Base-by-base conservation (phyloP, 805 yeast genomes). In the Teunomyces pallodes region DNA sequence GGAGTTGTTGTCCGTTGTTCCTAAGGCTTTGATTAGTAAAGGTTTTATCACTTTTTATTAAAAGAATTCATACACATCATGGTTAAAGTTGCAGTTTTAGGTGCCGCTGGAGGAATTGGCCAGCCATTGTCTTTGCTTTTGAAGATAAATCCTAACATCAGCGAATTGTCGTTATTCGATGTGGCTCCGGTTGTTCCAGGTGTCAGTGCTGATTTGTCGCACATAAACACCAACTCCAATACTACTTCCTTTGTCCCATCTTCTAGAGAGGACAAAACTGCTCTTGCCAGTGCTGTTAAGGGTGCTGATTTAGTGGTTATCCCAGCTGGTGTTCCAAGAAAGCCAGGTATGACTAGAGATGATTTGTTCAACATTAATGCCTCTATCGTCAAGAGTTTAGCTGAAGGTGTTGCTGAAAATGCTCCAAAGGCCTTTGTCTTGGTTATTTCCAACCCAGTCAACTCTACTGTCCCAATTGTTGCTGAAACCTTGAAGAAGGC, bases 101-200 rank as follows among this genome's bases (percentile, higher is more conserved):
- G 96, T 55, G 97, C 97, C 49, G 90, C 92, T 46, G 96, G 96
- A 59, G 96, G 97, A 52, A 90, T 90, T 64, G 97, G 97, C 47
- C 96, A 90, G 76, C 95, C 96, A 38, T 77, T 90, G 52, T 88
- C 96, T 10, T 80, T 90, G 47, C 77, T 90, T 54, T 75, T 90
- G 58, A 90, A 90, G 69, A 73, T 89, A 51, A 81, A 83, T 58
- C 82, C 81, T 35, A 74, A 76, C 46, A 77, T 84, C 43, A 74
- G 76, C 51, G 83, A 84, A 57, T 76, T 90, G 57, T 82, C 96
- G 4, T 77, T 90, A 49, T 90, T 82, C 69, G 97, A 90, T 74
- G 90, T 90, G 41, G 91, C 87, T 62, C 81, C 84, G 60, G 81
- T 86, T 29, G 45, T 42, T 27, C 86, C 87, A 43, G 97, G 97